These are phyloP conservation scores for Cruciata laevipes DNA, from an alignment of 257 asterid genomes.

Conservation along the genomic window DNA sequence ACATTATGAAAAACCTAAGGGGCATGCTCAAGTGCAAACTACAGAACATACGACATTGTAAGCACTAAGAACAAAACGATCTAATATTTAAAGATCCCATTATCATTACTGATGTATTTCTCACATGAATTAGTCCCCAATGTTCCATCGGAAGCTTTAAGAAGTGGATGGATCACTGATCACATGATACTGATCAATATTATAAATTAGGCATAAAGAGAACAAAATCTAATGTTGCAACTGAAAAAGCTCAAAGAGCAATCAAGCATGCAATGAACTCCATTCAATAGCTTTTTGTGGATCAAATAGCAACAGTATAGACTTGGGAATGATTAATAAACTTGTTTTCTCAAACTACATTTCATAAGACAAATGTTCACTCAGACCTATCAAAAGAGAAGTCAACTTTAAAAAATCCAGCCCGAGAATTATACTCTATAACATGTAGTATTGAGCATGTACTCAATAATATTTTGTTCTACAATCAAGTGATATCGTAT, in stretches of 20 bases:
- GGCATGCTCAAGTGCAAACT: neutral
- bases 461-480: neutral
- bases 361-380: neutral
- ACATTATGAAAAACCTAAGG: neutral
- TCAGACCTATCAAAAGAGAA: neutral
- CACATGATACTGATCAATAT: neutral
- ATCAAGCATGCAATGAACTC: too few relatives aligned
- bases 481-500: neutral
- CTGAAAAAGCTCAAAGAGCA: too few relatives aligned
- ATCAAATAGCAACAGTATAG: neutral
- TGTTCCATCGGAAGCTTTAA: neutral
- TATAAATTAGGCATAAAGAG: too few relatives aligned
- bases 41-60: neutral
- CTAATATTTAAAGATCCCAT: neutral
- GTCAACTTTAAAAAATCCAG: neutral
- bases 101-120: neutral
- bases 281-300: neutral
- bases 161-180: too few relatives aligned
- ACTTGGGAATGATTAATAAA: too few relatives aligned
- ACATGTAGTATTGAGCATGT: neutral
- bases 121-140: neutral
- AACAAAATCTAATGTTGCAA: neutral
- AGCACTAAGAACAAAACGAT: too few relatives aligned
- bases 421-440: neutral
- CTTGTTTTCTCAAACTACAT: neutral